phyloP scores from a whole-genome alignment of 768 basidiomycete genomes.

The Trichaptum fuscoviolaceum region DNA sequence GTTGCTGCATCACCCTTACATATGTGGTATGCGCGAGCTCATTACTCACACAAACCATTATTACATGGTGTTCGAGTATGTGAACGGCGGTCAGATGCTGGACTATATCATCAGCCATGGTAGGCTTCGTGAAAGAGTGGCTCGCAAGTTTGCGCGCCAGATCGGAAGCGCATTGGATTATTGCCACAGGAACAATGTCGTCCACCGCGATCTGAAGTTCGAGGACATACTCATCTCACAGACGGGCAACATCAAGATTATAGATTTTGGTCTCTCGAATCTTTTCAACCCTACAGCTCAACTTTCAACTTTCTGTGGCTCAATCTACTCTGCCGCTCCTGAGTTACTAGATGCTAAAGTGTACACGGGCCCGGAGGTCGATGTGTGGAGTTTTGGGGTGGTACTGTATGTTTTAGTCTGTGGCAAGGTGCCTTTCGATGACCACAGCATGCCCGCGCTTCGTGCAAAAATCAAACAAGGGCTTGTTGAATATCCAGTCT shows the following conservation, averaged over 20 bases:
- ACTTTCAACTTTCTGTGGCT: slow-evolving; percentile 95
- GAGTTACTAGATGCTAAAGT: slow-evolving; percentile 95
- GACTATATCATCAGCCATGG: slow-evolving; percentile 99
- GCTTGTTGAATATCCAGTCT: slow-evolving; percentile 93
- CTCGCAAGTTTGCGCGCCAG: slow-evolving; percentile 95
- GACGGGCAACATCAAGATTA: slow-evolving; percentile 99
- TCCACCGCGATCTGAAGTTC: slow-evolving; percentile 98
- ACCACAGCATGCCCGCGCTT: slow-evolving; percentile 97
- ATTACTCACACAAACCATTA: slow-evolving; percentile 97
- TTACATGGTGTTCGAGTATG: slow-evolving; percentile 99
- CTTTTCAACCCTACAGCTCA: slow-evolving; percentile 79
- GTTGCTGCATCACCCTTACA: slow-evolving; percentile 96
- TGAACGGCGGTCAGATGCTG: slow-evolving; percentile 98
- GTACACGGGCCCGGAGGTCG: slow-evolving; percentile 97
- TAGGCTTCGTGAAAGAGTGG: slow-evolving; percentile 88
- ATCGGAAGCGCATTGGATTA: slow-evolving; percentile 96
- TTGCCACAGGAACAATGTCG: slow-evolving; percentile 95
- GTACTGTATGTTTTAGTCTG: slow-evolving; percentile 97
- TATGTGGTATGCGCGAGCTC: slow-evolving; percentile 99
- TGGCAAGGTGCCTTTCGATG: slow-evolving; percentile 98
- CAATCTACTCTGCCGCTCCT: slow-evolving; percentile 96
- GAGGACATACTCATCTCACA: slow-evolving; percentile 99
- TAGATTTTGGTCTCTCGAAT: slow-evolving; percentile 98
- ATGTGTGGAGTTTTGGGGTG: slow-evolving; percentile 98
- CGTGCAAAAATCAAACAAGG: slow-evolving; percentile 99